phyloP scores from a whole-genome alignment of 2,329 filamentous ascomycete genomes.

The Bipolaris zeicola region DNA sequence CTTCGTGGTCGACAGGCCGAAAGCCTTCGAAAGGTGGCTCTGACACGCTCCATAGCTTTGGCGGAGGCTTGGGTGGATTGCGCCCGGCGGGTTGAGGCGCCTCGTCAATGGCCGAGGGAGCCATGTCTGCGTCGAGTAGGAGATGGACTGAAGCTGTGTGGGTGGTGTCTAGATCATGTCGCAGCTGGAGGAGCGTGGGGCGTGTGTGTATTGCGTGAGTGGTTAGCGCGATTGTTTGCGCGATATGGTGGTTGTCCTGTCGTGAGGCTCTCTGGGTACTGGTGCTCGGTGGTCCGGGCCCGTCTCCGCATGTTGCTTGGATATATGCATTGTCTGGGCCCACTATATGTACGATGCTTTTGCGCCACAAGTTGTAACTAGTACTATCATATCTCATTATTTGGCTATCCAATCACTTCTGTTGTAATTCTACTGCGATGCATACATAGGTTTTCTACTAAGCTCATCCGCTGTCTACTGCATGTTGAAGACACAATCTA shows the following conservation, averaged over 20 bases:
- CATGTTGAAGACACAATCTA: not conserved
- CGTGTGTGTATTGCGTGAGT: constrained; percentile 3
- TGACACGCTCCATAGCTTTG: constrained; percentile 58
- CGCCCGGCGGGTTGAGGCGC: constrained; percentile 50
- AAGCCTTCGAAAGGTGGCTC: constrained; percentile 68
- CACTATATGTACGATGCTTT: not conserved
- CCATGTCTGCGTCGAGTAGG: constrained; percentile 34
- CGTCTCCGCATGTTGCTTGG: constrained; percentile 17
- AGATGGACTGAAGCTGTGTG: constrained; percentile 14
- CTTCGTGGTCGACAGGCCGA: constrained; percentile 65
- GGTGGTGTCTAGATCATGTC: constrained; percentile 34
- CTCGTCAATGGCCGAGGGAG: constrained; percentile 46
- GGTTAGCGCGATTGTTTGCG: constrained; percentile 25
- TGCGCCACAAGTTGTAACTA: not conserved
- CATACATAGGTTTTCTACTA: not conserved
- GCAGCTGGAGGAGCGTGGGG: constrained; percentile 21
- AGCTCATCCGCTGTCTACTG: not conserved
- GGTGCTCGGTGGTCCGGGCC: constrained; percentile 32
- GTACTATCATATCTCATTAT: constrained; percentile 8
- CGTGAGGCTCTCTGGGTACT: constrained; percentile 20
- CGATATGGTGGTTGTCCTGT: constrained; percentile 21
- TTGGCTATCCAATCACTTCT: not conserved
- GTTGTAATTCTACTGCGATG: not conserved
- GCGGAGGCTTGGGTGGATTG: constrained; percentile 60
- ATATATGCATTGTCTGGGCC: not conserved